Evolutionary conservation across 306 rosid genomes (phyloP).

Genomic region (Trichosanthes cucumerina): DNA sequence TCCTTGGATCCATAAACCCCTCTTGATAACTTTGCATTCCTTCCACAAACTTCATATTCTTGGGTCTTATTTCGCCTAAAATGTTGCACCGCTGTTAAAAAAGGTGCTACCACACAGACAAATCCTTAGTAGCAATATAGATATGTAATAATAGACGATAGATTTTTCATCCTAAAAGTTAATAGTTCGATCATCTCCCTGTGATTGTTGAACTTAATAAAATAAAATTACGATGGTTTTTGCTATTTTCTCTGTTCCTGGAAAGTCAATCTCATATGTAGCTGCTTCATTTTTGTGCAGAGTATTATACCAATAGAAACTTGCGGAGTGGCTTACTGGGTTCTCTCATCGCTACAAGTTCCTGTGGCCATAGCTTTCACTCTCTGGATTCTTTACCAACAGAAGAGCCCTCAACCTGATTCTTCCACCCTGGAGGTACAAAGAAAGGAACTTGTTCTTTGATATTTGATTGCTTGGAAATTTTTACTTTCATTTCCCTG

Average conservation of each 20-base stretch:
- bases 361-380: slow-evolving; percentile 70
- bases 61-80: neutral
- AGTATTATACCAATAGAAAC: slow-evolving; percentile 54
- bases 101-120: neutral
- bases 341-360: slow-evolving; percentile 57
- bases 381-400: slow-evolving; percentile 45
- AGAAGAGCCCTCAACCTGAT: slow-evolving; percentile 34
- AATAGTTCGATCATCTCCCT: too few relatives aligned
- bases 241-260: neutral
- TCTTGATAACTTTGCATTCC: neutral
- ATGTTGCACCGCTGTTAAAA: too few relatives aligned
- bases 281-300: slow-evolving; percentile 29
- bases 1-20: neutral
- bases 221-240: too few relatives aligned
- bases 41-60: neutral
- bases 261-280: neutral
- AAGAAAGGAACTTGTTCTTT: neutral
- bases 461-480: neutral
- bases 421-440: neutral
- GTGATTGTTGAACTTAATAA: neutral
- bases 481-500: neutral
- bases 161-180: too few relatives aligned
- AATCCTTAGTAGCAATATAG: neutral
- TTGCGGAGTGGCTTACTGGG: slow-evolving; percentile 72
- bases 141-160: neutral